phyloP scores from a whole-genome alignment of 495 filamentous ascomycete genomes.

The Penicillium salamii region DNA sequence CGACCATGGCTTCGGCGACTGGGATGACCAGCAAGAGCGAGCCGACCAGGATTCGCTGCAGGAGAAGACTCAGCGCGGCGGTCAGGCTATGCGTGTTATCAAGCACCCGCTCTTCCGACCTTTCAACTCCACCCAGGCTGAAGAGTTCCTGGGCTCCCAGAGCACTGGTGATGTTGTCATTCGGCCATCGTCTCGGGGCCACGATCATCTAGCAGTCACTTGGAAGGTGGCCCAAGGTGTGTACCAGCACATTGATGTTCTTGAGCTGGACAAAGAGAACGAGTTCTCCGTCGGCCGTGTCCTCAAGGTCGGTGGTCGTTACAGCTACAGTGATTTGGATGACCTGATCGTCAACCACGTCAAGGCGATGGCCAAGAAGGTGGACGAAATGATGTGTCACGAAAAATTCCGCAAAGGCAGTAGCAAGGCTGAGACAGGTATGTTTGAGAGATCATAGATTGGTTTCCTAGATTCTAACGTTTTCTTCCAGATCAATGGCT shows the following conservation, averaged over 20 bases:
- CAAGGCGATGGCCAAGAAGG: conserved; percentile 95
- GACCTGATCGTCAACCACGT: conserved; percentile 96
- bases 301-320: conserved; percentile 79
- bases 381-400: conserved; percentile 89
- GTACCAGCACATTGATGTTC: conserved; percentile 95
- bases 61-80: conserved; percentile 76
- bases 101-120: conserved; percentile 94
- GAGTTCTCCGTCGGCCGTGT: conserved; percentile 87
- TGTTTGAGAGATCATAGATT: conserved; percentile 26
- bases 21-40: conserved; percentile 79
- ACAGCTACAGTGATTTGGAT: conserved; percentile 92
- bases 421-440: conserved; percentile 81
- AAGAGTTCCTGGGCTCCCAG: conserved; percentile 86
- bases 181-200: conserved; percentile 87
- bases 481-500: conserved; percentile 78
- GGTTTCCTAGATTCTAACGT: conserved; percentile 28
- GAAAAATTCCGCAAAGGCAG: conserved; percentile 86
- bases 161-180: conserved; percentile 88
- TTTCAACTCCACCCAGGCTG: conserved; percentile 89
- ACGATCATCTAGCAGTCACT: conserved; percentile 91
- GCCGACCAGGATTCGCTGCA: conserved; percentile 72
- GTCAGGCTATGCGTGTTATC: conserved; percentile 86
- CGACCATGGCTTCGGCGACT: conserved; percentile 73
- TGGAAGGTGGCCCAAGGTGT: conserved; percentile 97
- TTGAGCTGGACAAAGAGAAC: conserved; percentile 93